Percentiles rank a stretch among this genome's conserved stretches.
These are phyloP conservation scores for Ogataea methylovora DNA, from an alignment of 805 yeast genomes.

Conservation along the genomic window DNA sequence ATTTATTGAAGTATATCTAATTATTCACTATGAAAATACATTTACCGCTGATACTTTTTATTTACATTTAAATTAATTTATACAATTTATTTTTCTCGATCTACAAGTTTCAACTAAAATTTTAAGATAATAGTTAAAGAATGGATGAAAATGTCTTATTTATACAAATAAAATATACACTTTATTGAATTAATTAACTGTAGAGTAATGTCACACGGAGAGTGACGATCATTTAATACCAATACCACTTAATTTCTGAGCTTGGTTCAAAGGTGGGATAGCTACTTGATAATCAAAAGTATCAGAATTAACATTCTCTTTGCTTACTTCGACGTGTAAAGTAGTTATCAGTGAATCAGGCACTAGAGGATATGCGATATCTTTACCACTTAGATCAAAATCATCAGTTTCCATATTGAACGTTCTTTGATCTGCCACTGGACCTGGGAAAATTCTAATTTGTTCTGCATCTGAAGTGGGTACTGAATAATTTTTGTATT, in stretches of 20 bases:
- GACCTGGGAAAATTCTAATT: constrained; percentile 34
- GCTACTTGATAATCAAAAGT: constrained; percentile 63
- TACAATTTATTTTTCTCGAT: no score
- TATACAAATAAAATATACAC: no score
- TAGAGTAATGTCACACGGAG: no score
- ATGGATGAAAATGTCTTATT: no score
- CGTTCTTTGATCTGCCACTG: constrained; percentile 18
- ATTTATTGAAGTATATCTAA: no score
- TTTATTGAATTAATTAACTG: no score
- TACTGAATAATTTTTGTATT: constrained; percentile 1
- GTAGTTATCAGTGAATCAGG: constrained; percentile 57
- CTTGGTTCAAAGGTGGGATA: constrained; percentile 51
- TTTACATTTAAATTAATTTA: no score
- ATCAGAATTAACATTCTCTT: constrained; percentile 34
- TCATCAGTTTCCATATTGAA: constrained; percentile 2
- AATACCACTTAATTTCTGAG: constrained; percentile 13
- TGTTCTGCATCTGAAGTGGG: constrained; percentile 22
- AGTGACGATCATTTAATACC: constrained; percentile 10
- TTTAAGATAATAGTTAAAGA: no score
- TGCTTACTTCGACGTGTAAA: constrained; percentile 66
- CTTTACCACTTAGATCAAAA: constrained; percentile 4
- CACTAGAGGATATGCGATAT: constrained; percentile 46
- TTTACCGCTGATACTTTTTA: no score
- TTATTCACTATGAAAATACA: no score
- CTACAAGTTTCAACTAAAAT: no score